phyloP scores from a whole-genome alignment of 768 basidiomycete genomes.

The Agaricus subrufescens region DNA sequence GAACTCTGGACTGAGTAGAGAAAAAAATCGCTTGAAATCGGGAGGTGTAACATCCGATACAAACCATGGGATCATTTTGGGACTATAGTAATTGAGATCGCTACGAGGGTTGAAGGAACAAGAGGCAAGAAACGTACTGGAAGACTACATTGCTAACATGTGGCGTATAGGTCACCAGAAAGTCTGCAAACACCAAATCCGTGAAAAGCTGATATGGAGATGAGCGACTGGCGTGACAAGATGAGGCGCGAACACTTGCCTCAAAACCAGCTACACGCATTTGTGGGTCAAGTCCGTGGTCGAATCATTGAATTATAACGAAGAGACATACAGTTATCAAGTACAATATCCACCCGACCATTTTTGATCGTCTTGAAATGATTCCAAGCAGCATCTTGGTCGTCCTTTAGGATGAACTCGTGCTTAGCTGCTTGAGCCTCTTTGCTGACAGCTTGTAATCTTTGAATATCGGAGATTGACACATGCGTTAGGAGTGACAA shows the following conservation, averaged over 20 bases:
- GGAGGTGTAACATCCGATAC: constrained; percentile 90
- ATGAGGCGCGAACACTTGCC: constrained; percentile 32
- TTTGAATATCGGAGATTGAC: constrained; percentile 74
- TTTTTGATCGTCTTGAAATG: constrained; percentile 53
- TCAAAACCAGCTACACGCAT: constrained; percentile 76
- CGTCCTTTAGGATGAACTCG: constrained; percentile 79
- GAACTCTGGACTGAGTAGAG: constrained; percentile 63
- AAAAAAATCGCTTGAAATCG: constrained; percentile 69
- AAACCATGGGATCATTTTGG: constrained; percentile 96
- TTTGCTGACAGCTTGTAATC: constrained; percentile 77
- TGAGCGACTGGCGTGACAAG: background rate
- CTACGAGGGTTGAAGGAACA: background rate
- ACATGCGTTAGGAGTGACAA: constrained; percentile 87
- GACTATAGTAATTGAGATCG: constrained; percentile 39
- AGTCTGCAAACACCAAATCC: constrained; percentile 90
- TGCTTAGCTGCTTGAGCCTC: constrained; percentile 77
- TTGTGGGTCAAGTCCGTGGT: background rate
- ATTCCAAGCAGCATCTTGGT: constrained; percentile 72
- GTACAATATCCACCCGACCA: constrained; percentile 74
- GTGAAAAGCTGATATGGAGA: constrained; percentile 67
- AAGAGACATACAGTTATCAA: constrained; percentile 74
- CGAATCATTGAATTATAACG: background rate
- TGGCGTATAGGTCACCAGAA: constrained; percentile 85
- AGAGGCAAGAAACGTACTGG: constrained; percentile 54
- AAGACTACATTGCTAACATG: constrained; percentile 80